Conservation (phyloP, 352 stramenopile genomes). For the Blastocystis sp. region DNA sequence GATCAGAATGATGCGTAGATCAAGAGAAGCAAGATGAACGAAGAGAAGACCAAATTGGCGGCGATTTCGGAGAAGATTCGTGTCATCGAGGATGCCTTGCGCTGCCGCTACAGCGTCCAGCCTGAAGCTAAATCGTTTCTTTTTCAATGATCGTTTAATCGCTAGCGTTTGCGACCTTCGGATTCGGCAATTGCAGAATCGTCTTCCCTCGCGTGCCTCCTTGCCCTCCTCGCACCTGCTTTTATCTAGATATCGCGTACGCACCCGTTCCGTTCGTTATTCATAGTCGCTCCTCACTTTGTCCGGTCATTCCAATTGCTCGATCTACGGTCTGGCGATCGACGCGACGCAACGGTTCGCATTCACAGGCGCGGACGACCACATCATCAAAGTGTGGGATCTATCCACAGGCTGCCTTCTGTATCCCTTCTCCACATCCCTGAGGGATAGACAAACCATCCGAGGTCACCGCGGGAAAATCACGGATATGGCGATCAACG, state of each 20-base stretch:
- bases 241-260: not conserved
- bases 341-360: slow-evolving; percentile 91
- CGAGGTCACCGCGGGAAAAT: slow-evolving; percentile 52
- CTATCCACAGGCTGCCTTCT: slow-evolving; percentile 78
- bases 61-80: not conserved
- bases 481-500: slow-evolving; percentile 46
- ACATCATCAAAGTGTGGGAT: slow-evolving; percentile 94
- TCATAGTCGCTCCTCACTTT: slow-evolving; percentile 10
- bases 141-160: not conserved
- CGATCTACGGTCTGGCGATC: slow-evolving; percentile 92
- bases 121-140: not conserved
- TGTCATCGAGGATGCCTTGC: slow-evolving; percentile 11
- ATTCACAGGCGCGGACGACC: slow-evolving; percentile 94
- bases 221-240: not conserved
- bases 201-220: not conserved
- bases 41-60: not conserved
- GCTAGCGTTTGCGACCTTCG: not conserved
- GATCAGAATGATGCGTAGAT: not conserved
- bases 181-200: not conserved
- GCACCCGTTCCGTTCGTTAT: not conserved
- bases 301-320: slow-evolving; percentile 29
- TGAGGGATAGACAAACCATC: slow-evolving; percentile 34
- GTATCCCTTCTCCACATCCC: not conserved
- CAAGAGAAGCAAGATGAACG: not conserved
- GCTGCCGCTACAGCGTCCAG: not conserved